Conservation (phyloP, 345 rosid species). For the Alliaria petiolata region DNA sequence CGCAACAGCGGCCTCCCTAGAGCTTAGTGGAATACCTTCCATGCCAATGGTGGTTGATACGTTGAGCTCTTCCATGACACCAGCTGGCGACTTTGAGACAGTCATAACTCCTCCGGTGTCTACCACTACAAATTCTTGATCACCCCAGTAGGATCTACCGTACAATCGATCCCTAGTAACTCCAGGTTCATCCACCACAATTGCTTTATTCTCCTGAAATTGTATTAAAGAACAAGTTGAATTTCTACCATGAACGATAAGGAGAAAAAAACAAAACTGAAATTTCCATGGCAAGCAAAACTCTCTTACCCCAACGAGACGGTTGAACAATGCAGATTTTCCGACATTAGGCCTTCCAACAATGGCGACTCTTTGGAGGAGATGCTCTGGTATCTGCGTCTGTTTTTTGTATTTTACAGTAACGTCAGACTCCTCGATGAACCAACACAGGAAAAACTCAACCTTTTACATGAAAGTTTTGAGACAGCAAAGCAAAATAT, state of each 20-base stretch:
- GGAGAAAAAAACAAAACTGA: background rate
- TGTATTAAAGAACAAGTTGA: background rate
- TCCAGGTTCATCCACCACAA: constrained; percentile 98
- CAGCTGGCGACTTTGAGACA: constrained; percentile 66
- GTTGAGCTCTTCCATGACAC: constrained; percentile 76
- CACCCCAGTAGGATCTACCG: constrained; percentile 91
- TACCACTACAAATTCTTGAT: constrained; percentile 75
- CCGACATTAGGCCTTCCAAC: constrained; percentile 99
- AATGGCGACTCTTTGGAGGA: constrained; percentile 78
- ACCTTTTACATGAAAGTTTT: background rate
- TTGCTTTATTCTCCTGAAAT: constrained; percentile 74
- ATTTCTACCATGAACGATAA: background rate
- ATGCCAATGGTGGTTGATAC: constrained; percentile 81
- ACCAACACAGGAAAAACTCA: background rate
- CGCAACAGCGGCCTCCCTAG: constrained; percentile 91
- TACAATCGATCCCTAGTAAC: constrained; percentile 93
- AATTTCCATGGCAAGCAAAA: background rate
- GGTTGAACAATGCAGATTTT: constrained; percentile 91
- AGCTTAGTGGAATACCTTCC: constrained; percentile 80
- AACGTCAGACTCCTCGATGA: background rate
- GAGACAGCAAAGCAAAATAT: background rate
- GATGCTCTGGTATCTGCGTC: constrained; percentile 82
- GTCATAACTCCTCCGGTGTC: constrained; percentile 95
- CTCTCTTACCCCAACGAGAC: constrained; percentile 78
- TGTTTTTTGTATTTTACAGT: constrained; percentile 12